Evolutionary conservation across 192 early-diverging fungal genomes (phyloP), one percentile per base, ranked within the genome.

Genomic region (Umbelopsis sp.): DNA sequence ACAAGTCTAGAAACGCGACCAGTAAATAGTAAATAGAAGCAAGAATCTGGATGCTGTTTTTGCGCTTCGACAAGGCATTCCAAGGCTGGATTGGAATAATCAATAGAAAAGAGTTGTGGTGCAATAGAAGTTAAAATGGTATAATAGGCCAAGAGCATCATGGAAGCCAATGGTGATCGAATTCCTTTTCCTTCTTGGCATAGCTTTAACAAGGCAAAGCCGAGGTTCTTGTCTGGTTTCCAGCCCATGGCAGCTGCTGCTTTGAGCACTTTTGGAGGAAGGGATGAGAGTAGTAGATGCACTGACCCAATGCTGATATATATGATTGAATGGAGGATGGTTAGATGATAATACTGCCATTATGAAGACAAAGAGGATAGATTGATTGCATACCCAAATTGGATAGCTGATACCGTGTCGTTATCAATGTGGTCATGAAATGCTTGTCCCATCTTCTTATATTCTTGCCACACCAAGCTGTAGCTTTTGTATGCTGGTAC

Each of bases 11-110:
- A 67, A 45, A 79, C 82, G 10, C 82, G 81, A 7, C 84, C 86
- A 3, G 81, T 73, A 73, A 85, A 87, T 47, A 81, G 84, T 0
- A 85, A 56, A 69, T 85, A 87, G 56, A 85, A 87, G 22, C 81
- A 81, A 0, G 86, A 87, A 7, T 82, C 79, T 1, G 81, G 83
- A 59, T 83, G 81, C 16, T 80, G 76, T 14, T 72, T 70, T 21
- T 84, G 78, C 2, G 86, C 86, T 17, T 85, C 86, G 49, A 78
- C 71, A 4, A 87, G 68, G 29, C 81, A 81, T 66, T 81, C 72
- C 51, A 81, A 47, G 3, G 79, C 75, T n/a, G 74, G 69, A 11
- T 69, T 68, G 53, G 74, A 73, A n/a, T 84, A 78, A 36, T 77
- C 83, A 43, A 77, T 71, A 4, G 72, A 77, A 56, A 86, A 73